Conservation (phyloP, 2,329 filamentous ascomycete genomes). For the Ilyonectria sp. region DNA sequence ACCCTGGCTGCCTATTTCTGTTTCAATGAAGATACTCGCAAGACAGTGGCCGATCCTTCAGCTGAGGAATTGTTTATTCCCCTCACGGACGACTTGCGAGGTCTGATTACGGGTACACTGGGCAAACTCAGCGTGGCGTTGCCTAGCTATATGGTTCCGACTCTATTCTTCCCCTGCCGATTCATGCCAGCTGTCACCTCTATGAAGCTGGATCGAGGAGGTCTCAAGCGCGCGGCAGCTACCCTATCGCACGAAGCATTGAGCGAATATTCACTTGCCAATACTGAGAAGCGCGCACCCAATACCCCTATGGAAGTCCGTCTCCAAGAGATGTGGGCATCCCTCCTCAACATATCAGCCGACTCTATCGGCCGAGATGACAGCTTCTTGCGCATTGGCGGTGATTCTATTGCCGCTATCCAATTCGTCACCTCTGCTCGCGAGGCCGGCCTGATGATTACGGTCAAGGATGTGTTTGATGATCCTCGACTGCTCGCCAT, state of each 20-base stretch:
- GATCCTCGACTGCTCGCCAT: constrained; percentile 11
- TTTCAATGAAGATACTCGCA: neutral
- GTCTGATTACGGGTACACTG: neutral
- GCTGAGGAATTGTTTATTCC: constrained; percentile 12
- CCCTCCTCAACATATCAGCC: constrained; percentile 51
- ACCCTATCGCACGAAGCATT: neutral
- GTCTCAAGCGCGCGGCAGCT: constrained; percentile 16
- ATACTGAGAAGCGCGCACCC: constrained; percentile 11
- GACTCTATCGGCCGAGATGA: constrained; percentile 57
- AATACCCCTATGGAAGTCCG: constrained; percentile 28
- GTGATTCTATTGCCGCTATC: constrained; percentile 66
- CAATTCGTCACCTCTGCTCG: constrained; percentile 61
- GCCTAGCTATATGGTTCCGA: constrained; percentile 40
- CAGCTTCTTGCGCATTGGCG: constrained; percentile 65
- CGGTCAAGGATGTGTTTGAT: constrained; percentile 61
- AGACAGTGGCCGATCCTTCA: neutral
- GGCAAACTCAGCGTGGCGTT: constrained; percentile 12
- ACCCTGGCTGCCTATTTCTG: constrained; percentile 24
- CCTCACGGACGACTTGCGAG: neutral
- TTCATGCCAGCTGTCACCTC: constrained; percentile 33
- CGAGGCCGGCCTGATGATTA: constrained; percentile 56
- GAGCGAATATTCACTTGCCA: constrained; percentile 13
- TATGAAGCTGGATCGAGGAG: constrained; percentile 34
- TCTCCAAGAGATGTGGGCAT: constrained; percentile 56
- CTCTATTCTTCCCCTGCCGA: constrained; percentile 27